A percentile compares a stretch with the other conserved stretches of the same genome.
Evolutionary conservation across 1,284 basidiomycete species (phyloP).

Genomic region (Microbotryum lychnidis-dioicae): DNA sequence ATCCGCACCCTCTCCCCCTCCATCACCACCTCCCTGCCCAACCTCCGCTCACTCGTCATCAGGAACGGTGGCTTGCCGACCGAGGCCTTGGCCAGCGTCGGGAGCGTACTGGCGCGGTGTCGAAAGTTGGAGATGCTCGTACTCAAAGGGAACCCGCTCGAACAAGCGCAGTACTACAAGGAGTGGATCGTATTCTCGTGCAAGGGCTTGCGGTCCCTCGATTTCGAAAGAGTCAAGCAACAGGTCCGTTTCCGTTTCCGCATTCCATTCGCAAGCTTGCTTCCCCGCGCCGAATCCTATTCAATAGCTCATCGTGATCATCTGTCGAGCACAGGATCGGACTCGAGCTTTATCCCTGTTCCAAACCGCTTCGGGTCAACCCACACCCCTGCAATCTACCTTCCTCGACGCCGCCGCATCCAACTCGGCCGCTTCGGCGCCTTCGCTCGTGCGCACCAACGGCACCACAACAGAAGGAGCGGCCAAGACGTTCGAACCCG

Average conservation of each 20-base stretch:
- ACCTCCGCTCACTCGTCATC: slow-evolving; percentile 68
- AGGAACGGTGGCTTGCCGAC: slow-evolving; percentile 46
- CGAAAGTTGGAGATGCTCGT: slow-evolving; percentile 70
- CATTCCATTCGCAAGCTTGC: neutral
- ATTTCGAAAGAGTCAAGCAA: slow-evolving; percentile 93
- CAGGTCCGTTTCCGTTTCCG: slow-evolving; percentile 53
- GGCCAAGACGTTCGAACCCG: slow-evolving; percentile 49
- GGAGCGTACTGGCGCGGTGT: slow-evolving; percentile 74
- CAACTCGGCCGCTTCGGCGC: slow-evolving; percentile 56
- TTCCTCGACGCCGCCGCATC: slow-evolving; percentile 58
- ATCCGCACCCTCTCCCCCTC: slow-evolving; percentile 72
- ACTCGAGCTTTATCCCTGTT: slow-evolving; percentile 64
- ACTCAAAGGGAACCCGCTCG: slow-evolving; percentile 82
- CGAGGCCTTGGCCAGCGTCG: slow-evolving; percentile 63
- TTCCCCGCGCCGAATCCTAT: neutral
- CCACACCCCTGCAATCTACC: slow-evolving; percentile 71
- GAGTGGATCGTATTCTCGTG: slow-evolving; percentile 61
- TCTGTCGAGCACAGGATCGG: slow-evolving; percentile 54
- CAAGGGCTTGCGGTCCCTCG: slow-evolving; percentile 72
- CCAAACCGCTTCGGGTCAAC: slow-evolving; percentile 57
- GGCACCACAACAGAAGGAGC: slow-evolving; percentile 2
- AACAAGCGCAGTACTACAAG: slow-evolving; percentile 90
- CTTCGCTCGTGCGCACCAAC: slow-evolving; percentile 36
- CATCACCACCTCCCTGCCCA: slow-evolving; percentile 71
- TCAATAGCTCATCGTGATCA: no score